Conservation (phyloP, 1,139 yeast genomes). For the Suhomyces taliae region DNA sequence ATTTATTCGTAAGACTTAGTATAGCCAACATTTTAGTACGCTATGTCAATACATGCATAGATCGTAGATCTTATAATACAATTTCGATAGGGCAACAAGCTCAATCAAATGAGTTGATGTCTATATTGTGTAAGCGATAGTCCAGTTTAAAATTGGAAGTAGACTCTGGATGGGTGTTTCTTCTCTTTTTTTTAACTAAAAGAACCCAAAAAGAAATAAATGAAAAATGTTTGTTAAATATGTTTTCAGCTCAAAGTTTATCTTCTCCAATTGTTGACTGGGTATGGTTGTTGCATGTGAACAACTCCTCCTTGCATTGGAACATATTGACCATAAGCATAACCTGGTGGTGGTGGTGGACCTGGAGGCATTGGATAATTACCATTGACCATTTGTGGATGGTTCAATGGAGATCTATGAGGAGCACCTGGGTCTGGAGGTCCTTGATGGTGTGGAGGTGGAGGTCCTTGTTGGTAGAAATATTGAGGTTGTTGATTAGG, state of each 20-base stretch:
- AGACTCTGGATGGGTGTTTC: too few relatives aligned
- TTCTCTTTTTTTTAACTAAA: too few relatives aligned
- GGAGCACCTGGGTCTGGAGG: conserved; percentile 10
- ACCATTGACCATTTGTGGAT: conserved; percentile 25
- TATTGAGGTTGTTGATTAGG: conserved; percentile 26
- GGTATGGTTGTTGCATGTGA: conserved; percentile 26
- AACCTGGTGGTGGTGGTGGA: conserved; percentile 33
- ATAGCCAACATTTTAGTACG: background rate
- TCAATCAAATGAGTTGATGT: too few relatives aligned
- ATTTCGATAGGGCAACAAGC: too few relatives aligned
- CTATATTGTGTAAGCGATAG: too few relatives aligned
- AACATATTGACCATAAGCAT: conserved; percentile 36
- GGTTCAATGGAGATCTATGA: conserved; percentile 24
- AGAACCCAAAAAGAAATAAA: too few relatives aligned
- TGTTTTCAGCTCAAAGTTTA: conserved; percentile 8
- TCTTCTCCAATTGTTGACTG: conserved; percentile 35
- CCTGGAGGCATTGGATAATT: conserved; percentile 23
- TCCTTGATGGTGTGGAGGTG: conserved; percentile 11
- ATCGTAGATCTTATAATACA: background rate
- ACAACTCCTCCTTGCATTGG: conserved; percentile 36
- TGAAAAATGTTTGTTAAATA: background rate
- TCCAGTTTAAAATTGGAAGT: too few relatives aligned
- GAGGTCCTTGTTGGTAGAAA: conserved; percentile 19
- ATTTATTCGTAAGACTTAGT: background rate
- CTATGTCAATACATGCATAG: background rate